A percentile compares a stretch with the other conserved stretches of the same genome.
Evolutionary conservation across 169 alveolate genomes (phyloP).

Genomic region (Eimeria praecox): DNA sequence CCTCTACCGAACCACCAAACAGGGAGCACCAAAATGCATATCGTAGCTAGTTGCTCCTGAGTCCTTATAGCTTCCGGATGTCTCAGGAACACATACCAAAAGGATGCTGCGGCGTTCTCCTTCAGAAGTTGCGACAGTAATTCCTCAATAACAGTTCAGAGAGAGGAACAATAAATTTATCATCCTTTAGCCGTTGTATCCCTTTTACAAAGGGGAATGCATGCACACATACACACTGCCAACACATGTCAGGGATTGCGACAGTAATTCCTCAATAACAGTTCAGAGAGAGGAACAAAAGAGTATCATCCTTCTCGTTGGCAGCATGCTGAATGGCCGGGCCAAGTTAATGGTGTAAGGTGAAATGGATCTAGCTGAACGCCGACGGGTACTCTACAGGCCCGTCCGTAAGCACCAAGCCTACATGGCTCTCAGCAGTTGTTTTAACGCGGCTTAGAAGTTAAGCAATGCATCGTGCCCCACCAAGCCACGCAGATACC

Average conservation of each 20-base stretch:
- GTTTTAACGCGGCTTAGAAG: constrained; percentile 35
- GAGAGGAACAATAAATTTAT: too few relatives aligned
- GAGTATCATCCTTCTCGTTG: constrained; percentile 6
- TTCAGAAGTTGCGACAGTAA: constrained; percentile 53
- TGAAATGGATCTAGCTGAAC: neutral
- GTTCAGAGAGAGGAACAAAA: constrained; percentile 70
- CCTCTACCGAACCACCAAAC: too few relatives aligned
- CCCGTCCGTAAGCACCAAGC: neutral
- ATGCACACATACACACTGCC: too few relatives aligned
- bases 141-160: too few relatives aligned
- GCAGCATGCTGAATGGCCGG: neutral
- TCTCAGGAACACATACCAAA: neutral
- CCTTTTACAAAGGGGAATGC: too few relatives aligned
- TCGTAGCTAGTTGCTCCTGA: neutral
- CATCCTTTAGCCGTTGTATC: too few relatives aligned
- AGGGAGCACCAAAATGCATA: too few relatives aligned
- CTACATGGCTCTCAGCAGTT: constrained; percentile 62
- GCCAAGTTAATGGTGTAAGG: constrained; percentile 2
- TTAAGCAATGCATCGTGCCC: neutral
- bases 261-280: constrained; percentile 10
- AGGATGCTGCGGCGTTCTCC: neutral
- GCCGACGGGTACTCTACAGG: neutral
- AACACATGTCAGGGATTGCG: too few relatives aligned
- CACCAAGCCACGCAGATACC: constrained; percentile 63
- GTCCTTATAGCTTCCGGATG: neutral